A percentile compares a stretch with the other conserved stretches of the same genome.
Evolutionary conservation across 2,329 filamentous ascomycete genomes (phyloP).

Genomic region (Epicoccum sorghinum): DNA sequence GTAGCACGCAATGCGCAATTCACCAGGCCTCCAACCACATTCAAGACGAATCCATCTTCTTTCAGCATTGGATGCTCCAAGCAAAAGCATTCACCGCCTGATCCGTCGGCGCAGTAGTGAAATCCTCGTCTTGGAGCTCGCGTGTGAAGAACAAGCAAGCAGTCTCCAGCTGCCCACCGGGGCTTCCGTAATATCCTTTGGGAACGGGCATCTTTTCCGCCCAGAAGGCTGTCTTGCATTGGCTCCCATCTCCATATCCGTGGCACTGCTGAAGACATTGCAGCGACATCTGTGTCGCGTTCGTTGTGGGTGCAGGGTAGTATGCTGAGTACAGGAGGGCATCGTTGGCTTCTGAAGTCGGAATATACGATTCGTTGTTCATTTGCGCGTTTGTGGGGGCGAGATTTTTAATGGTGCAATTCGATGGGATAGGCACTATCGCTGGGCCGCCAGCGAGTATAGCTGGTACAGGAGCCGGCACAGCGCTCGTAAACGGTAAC

Average conservation of each 20-base stretch:
- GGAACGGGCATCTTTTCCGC: conserved; percentile 47
- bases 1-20: neutral
- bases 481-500: neutral
- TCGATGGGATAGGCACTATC: conserved; percentile 40
- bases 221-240: conserved; percentile 47
- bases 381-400: conserved; percentile 9
- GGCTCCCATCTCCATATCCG: conserved; percentile 43
- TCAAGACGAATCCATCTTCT: neutral
- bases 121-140: conserved; percentile 21
- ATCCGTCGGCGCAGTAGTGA: neutral
- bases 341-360: conserved; percentile 25
- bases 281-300: conserved; percentile 34
- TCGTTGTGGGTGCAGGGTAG: conserved; percentile 40
- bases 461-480: neutral
- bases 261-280: conserved; percentile 52
- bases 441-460: conserved; percentile 46
- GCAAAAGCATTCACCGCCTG: neutral
- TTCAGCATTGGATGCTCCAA: neutral
- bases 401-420: conserved; percentile 44
- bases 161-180: conserved; percentile 38
- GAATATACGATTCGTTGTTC: conserved; percentile 27
- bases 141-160: conserved; percentile 47
- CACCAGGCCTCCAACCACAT: neutral
- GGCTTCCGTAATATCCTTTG: conserved; percentile 39
- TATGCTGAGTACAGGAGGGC: conserved; percentile 38